These are phyloP conservation scores for Melanomma pulvis-pyrius DNA, from an alignment of 495 filamentous ascomycete genomes.

Conservation along the genomic window DNA sequence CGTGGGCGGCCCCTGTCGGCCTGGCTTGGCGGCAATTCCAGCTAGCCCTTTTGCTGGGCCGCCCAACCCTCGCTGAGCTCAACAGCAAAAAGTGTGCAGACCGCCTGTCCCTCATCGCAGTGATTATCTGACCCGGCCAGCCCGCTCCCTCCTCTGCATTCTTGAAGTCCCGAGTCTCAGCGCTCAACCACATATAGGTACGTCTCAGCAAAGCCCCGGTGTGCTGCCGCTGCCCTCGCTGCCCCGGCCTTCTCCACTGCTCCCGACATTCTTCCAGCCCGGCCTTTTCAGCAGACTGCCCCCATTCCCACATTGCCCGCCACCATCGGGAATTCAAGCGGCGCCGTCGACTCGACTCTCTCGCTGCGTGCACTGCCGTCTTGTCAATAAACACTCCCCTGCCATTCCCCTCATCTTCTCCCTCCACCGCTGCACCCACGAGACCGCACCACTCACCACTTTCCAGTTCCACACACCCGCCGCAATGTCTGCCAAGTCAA, in stretches of 20 bases:
- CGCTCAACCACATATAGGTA: conserved; percentile 35
- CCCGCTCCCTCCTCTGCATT: background rate
- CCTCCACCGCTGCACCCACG: background rate
- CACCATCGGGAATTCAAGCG: conserved; percentile 17
- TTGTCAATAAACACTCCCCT: conserved; percentile 19
- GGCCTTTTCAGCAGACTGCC: conserved; percentile 16
- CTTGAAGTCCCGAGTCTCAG: conserved; percentile 15
- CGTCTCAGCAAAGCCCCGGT: conserved; percentile 25
- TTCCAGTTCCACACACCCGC: background rate
- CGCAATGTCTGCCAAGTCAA: conserved; percentile 94
- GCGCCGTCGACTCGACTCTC: background rate
- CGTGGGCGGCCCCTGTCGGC: background rate
- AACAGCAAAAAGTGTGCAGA: conserved; percentile 32
- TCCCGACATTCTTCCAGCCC: background rate
- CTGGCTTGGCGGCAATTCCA: background rate
- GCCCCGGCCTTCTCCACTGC: conserved; percentile 16
- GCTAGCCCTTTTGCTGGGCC: background rate
- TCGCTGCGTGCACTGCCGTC: conserved; percentile 3
- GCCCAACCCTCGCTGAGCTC: conserved; percentile 14
- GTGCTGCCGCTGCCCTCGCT: background rate
- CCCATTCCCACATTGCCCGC: conserved; percentile 2
- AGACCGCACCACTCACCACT: conserved; percentile 11
- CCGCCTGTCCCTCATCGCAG: conserved; percentile 20
- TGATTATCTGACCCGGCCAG: conserved; percentile 16
- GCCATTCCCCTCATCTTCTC: conserved; percentile 9